Evolutionary conservation across 441 rosid genomes (phyloP), one percentile per base, ranked within the genome.

Genomic region (Corymbia calophylla): DNA sequence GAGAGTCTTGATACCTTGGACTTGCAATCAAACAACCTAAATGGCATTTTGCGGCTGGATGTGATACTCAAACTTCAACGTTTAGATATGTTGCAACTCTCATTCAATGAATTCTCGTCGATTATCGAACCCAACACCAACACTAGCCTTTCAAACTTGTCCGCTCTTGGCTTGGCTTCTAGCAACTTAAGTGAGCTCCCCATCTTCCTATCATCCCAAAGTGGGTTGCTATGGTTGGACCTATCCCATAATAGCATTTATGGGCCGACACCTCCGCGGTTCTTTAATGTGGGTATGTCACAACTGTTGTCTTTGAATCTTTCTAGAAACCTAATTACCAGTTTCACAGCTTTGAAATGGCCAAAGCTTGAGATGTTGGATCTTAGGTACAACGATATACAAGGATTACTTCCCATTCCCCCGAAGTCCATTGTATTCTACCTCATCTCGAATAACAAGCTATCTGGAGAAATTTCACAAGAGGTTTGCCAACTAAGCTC

Each of bases 331-430:
- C 25, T 3, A 58, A 25, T 58, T 0, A 58, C 64, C 0, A 10
- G n/a, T 58, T 25, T 25, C n/a, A 58, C 3, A 27, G 7, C n/a
- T 25, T 25, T 88, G 0, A n/a, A 32, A 0, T 54, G 64, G 64
- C 0, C 0, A 58, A 11, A 58, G 11, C 64, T 25, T 5, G 0
- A 0, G 3, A 5, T 3, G 4, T 10, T 58, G n/a, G 64, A 58
- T 27, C 64, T 58, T 2, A 12, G 3, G n/a, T 25, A 1, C 64
- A 58, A 58, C n/a, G 0, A 58, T 58, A 58, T 58, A 58, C n/a
- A 58, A 58, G n/a, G 64, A 58, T 25, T 25, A 25, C 5, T 25
- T 25, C 64, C 64, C 6, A 0, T 27, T 58, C 64, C n/a, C n/a
- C n/a, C 64, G 0, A 58, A 5, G 15, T 25, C 15, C 64, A 58